Percentiles rank a stretch among this genome's conserved stretches.
Evolutionary conservation across 768 basidiomycete genomes (phyloP).

Genomic region (Suillus tomentosus): DNA sequence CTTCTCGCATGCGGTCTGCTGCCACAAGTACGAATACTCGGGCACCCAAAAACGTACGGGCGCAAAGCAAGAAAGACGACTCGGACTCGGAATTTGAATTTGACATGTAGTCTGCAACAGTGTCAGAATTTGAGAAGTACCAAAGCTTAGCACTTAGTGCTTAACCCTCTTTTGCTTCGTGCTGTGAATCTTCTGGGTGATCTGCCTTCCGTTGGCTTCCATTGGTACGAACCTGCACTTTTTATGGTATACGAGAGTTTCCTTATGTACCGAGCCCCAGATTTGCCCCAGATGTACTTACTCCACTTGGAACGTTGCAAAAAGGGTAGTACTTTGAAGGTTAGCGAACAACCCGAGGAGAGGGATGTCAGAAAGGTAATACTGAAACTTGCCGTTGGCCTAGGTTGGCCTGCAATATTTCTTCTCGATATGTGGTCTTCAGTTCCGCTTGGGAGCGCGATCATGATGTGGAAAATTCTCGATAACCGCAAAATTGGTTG

Average conservation of each 20-base stretch:
- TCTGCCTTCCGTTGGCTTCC: neutral
- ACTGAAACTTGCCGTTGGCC: neutral
- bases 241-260: neutral
- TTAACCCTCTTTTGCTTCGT: neutral
- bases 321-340: neutral
- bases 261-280: neutral
- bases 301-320: neutral
- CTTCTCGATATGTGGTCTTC: neutral
- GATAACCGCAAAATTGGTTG: neutral
- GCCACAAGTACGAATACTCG: constrained; percentile 56
- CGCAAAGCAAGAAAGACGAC: constrained; percentile 52
- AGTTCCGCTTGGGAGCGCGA: neutral
- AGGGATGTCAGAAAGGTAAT: neutral
- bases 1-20: constrained; percentile 58
- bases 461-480: neutral
- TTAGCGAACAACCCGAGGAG: neutral
- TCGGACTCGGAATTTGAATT: constrained; percentile 84
- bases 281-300: neutral
- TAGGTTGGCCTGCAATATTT: neutral
- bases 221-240: neutral
- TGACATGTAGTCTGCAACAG: constrained; percentile 48
- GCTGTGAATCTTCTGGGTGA: neutral
- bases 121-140: neutral
- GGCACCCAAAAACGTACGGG: constrained; percentile 56
- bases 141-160: neutral